Base-by-base conservation (phyloP, 2,329 filamentous ascomycete genomes). In the Ascochyta clinopodiicola region DNA sequence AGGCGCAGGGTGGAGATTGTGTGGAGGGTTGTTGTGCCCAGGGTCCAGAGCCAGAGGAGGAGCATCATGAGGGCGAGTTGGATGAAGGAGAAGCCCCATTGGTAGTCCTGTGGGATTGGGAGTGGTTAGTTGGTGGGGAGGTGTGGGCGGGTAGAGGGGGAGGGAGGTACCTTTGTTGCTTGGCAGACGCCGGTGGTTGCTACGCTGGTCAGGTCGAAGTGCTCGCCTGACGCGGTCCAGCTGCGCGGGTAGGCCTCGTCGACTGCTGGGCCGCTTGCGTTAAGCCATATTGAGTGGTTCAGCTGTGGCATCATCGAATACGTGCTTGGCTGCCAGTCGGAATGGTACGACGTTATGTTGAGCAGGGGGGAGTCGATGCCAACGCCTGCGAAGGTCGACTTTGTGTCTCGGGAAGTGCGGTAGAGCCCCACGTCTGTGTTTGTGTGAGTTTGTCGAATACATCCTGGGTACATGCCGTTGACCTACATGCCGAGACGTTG, bases 11-110 rank as follows among this genome's bases (percentile, higher is more conserved):
- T 47, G 1, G 60, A 36, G 6, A 47, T 35, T 2, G 57, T 24
- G 35, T 52, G 62, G 44, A 68, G 49, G 15, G 32, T 39, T 27
- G 44, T 49, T 1, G 56, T 58, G 17, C 63, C 63, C 1, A 54
- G 7, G 1, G 57, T 64, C 63, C 64, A 67, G 22, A 59, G 6
- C 10, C 55, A 35, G 2, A 61, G 37, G 2, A 63, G 32, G 2
- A 60, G 32, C 10, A 60, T 29, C 31, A 47, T 53, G 34, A 65
- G 36, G 31, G 37, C 49, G 6, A 68, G 51, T 25, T 65, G 58
- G 7, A 68, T 19, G 34, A 62, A 66, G 10, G 63, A 66, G 37
- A 68, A 68, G 9, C 64, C 64, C 64, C 63, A 68, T 44, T 63
- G 25, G 31, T 66, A 67, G 8, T 15, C 53, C 60, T 61, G 34